Evolutionary conservation across 345 rosid genomes (phyloP), one percentile per base, ranked within the genome.

Genomic region (Rhodamnia rubescens): DNA sequence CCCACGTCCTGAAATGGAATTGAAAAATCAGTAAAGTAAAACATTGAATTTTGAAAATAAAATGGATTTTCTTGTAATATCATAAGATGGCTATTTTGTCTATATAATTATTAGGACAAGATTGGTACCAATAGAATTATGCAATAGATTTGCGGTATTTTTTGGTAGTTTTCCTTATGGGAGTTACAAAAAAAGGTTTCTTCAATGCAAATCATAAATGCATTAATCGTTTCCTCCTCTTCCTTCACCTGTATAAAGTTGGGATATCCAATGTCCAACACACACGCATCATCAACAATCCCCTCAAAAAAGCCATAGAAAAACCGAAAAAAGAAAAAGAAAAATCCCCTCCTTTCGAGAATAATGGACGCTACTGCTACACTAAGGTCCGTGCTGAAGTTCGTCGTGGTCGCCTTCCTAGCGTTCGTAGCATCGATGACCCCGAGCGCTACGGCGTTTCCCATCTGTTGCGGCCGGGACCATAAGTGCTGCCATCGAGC

Each of bases 301-400:
- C 75, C 44, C 44, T 64, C 0, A 7, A 64, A 29, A 61, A 13
- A 29, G 9, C 12, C 12, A 50, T 11, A 50, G 2, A 7, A 29
- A 29, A 7, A 26, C 2, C 29, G 3, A 29, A 15, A 1, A 14
- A 13, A 10, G 7, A 7, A 27, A 61, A 61, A 0, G 14, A 8
- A 32, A 16, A 32, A 32, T 32, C 44, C 75, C 75, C 11, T 64
- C 21, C 44, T 32, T 64, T 32, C 75, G 22, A 32, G 40, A 32
- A 64, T 8, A 16, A 32, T 64, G 75, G 75, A 64, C 24, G 44
- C 42, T 0, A 16, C 42, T 1, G 7, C 20, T 29, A 15, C 75
- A 29, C 4, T 29, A 5, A 29, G 22, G 75, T 4, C 44, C 6
- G 12, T 64, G 75, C 4, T 64, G 75, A 64, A 64, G 75, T 5